phyloP scores from a whole-genome alignment of 2,329 filamentous ascomycete genomes.

The Verticillium albo-atrum region DNA sequence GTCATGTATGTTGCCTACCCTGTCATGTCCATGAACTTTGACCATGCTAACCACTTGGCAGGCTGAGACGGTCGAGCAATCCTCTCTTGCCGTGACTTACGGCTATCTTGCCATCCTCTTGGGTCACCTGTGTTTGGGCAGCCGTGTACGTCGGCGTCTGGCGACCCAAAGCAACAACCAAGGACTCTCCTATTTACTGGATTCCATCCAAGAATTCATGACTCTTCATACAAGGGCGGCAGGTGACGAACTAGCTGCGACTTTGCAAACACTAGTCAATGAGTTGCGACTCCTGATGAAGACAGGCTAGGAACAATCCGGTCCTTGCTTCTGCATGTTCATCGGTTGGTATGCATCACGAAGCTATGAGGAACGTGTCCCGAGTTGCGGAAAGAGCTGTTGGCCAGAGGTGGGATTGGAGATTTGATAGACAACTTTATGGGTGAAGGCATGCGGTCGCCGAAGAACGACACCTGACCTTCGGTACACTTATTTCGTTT shows the following conservation, averaged over 20 bases:
- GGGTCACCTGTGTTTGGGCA: conserved; percentile 68
- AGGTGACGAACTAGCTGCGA: conserved; percentile 26
- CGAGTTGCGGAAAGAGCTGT: not conserved
- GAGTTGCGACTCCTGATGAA: conserved; percentile 20
- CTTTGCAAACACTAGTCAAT: conserved; percentile 28
- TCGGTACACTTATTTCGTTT: too few relatives aligned
- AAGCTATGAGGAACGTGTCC: not conserved
- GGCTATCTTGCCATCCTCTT: conserved; percentile 83
- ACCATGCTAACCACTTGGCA: conserved; percentile 25
- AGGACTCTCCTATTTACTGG: conserved; percentile 40
- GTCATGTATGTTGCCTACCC: conserved; percentile 54
- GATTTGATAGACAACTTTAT: not conserved
- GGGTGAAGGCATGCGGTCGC: not conserved
- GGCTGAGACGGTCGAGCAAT: conserved; percentile 69
- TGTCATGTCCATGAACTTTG: not conserved
- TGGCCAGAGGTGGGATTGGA: not conserved
- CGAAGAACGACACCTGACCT: too few relatives aligned
- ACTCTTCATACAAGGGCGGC: conserved; percentile 39
- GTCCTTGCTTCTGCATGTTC: not conserved
- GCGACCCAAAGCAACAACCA: conserved; percentile 34
- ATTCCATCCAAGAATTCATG: conserved; percentile 52
- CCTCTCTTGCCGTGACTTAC: conserved; percentile 74
- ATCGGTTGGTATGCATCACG: not conserved
- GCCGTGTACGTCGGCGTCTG: conserved; percentile 38
- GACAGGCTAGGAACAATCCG: not conserved